Conservation (phyloP, 306 rosid genomes). For the Sindora glabra region DNA sequence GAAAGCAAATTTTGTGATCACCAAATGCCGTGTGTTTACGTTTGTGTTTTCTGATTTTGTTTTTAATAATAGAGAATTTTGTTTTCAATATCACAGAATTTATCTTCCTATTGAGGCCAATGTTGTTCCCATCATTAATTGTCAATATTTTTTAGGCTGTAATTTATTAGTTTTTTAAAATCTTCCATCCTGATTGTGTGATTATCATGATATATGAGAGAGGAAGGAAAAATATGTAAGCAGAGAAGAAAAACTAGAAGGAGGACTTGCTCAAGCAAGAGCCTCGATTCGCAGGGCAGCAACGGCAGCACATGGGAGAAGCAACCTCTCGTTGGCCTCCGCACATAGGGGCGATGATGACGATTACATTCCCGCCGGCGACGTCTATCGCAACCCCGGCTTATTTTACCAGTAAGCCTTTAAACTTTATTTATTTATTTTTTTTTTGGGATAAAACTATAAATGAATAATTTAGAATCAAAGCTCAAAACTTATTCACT, state of each 20-base stretch:
- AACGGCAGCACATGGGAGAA: background rate
- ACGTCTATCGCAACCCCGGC: slow-evolving; percentile 28
- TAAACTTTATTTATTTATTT: background rate
- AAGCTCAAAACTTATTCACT: background rate
- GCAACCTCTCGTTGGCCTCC: background rate
- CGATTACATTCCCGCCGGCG: slow-evolving; percentile 9
- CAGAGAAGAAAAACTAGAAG: slow-evolving; percentile 21
- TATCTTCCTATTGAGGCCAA: background rate
- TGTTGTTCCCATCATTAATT: too few species aligned
- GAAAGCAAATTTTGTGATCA: too few species aligned
- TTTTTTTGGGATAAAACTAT: too few species aligned
- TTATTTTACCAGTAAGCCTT: slow-evolving; percentile 26
- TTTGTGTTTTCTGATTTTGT: background rate
- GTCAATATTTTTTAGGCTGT: too few species aligned
- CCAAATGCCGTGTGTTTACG: background rate
- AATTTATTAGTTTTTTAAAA: background rate
- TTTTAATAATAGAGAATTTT: background rate
- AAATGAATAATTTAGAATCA: background rate
- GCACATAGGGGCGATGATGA: background rate
- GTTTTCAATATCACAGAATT: background rate
- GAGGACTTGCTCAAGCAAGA: slow-evolving; percentile 28
- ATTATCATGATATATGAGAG: background rate
- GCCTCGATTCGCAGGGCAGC: slow-evolving; percentile 17
- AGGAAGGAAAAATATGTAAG: background rate
- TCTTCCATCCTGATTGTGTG: background rate